These are phyloP conservation scores for Reticulascus tulasneorum DNA, from an alignment of 2,329 filamentous ascomycete species.

Conservation along the genomic window DNA sequence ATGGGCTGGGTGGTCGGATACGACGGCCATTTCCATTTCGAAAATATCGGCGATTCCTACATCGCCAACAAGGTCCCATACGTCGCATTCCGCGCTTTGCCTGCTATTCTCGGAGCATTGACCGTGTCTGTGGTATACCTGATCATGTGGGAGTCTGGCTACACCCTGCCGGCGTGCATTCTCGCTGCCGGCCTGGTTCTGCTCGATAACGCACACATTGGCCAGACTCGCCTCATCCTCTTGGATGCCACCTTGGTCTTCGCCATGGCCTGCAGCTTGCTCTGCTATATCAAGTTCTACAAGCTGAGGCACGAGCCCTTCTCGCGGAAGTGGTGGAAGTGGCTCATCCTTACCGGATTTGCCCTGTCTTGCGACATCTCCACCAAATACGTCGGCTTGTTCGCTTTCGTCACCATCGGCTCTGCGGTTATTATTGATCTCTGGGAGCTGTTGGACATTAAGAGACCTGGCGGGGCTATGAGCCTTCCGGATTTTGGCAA, in stretches of 20 bases:
- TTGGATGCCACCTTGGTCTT: slow-evolving; percentile 92
- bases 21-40: slow-evolving; percentile 95
- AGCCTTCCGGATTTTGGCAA: slow-evolving; percentile 75
- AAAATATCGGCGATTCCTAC: slow-evolving; percentile 99
- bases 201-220: slow-evolving; percentile 96
- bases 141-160: slow-evolving; percentile 99
- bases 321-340: slow-evolving; percentile 98
- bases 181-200: slow-evolving; percentile 82
- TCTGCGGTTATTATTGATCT: slow-evolving; percentile 91
- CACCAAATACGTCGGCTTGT: slow-evolving; percentile 94
- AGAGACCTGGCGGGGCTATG: slow-evolving; percentile 77
- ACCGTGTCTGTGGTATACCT: slow-evolving; percentile 92
- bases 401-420: slow-evolving; percentile 96
- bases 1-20: slow-evolving; percentile 98
- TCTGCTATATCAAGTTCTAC: slow-evolving; percentile 97
- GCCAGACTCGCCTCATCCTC: slow-evolving; percentile 90
- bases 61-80: slow-evolving; percentile 96
- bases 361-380: slow-evolving; percentile 96
- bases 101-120: slow-evolving; percentile 83
- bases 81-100: slow-evolving; percentile 90
- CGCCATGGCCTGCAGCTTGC: slow-evolving; percentile 90
- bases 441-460: slow-evolving; percentile 90
- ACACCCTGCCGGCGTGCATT: slow-evolving; percentile 88
- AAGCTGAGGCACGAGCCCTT: slow-evolving; percentile 89
- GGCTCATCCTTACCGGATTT: slow-evolving; percentile 92